Evolutionary conservation across 306 rosid genomes (phyloP).

Genomic region (Spatholobus suberectus): DNA sequence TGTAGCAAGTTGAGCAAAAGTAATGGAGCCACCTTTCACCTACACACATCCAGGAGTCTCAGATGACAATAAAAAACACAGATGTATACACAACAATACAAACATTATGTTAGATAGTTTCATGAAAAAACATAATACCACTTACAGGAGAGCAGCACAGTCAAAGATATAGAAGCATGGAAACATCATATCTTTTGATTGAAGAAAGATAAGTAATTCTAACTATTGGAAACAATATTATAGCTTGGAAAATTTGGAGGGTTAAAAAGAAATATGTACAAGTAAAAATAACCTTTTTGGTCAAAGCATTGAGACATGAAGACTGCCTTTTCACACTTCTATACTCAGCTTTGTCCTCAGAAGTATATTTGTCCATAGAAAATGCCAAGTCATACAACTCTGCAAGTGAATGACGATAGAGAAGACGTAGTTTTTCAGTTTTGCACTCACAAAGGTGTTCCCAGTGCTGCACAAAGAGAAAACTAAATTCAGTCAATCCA

Average conservation of each 20-base stretch:
- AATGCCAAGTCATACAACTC: conserved; percentile 75
- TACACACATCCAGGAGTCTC: conserved; percentile 52
- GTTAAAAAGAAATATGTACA: background rate
- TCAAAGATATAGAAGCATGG: conserved; percentile 37
- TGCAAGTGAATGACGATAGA: conserved; percentile 86
- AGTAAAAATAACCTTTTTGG: conserved; percentile 66
- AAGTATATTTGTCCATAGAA: conserved; percentile 61
- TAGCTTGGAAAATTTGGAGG: background rate
- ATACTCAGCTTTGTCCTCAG: conserved; percentile 58
- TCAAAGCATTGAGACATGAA: conserved; percentile 62
- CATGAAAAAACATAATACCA: background rate
- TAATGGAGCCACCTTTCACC: conserved; percentile 76
- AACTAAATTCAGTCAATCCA: conserved; percentile 40
- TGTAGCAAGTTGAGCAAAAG: conserved; percentile 72
- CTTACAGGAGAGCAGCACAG: conserved; percentile 22
- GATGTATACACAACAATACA: background rate
- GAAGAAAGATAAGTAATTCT: conserved; percentile 28
- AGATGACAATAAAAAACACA: conserved; percentile 32
- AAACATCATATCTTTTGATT: conserved; percentile 17
- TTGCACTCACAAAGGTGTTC: conserved; percentile 95
- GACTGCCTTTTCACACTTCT: conserved; percentile 56
- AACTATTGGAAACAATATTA: conserved; percentile 28
- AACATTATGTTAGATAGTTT: conserved; percentile 6
- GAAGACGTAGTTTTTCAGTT: conserved; percentile 68
- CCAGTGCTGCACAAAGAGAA: conserved; percentile 75